A percentile compares a stretch with the other conserved stretches of the same genome.
Evolutionary conservation across 1,284 basidiomycete species (phyloP).

Genomic region (Cryptococcus amylolentus): DNA sequence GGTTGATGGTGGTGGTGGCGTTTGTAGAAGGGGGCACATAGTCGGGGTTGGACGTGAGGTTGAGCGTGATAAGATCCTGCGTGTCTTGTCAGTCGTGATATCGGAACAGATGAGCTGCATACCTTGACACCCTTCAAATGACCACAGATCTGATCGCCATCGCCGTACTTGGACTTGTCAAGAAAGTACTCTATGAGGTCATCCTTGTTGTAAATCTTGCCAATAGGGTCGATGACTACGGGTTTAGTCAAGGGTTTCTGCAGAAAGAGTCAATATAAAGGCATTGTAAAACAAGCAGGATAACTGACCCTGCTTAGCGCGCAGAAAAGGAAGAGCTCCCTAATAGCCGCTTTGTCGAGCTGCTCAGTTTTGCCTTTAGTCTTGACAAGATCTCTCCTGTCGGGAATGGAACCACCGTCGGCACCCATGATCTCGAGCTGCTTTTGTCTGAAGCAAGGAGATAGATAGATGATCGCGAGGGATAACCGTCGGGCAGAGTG

Average conservation of each 20-base stretch:
- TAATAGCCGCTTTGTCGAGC: slow-evolving; percentile 76
- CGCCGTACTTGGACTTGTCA: slow-evolving; percentile 69
- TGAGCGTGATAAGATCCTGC: slow-evolving; percentile 80
- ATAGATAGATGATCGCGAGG: neutral
- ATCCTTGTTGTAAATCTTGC: slow-evolving; percentile 92
- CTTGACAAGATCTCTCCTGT: slow-evolving; percentile 49
- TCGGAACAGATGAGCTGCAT: slow-evolving; percentile 29
- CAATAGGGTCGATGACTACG: slow-evolving; percentile 80
- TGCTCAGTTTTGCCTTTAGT: slow-evolving; percentile 54
- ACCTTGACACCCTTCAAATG: slow-evolving; percentile 86
- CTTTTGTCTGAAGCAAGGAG: neutral
- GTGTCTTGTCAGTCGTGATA: too few relatives aligned
- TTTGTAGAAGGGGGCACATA: slow-evolving; percentile 38
- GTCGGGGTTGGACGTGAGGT: slow-evolving; percentile 67
- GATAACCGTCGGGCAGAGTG: neutral
- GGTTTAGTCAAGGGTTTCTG: slow-evolving; percentile 79
- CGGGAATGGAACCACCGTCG: slow-evolving; percentile 50
- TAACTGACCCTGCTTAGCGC: slow-evolving; percentile 78
- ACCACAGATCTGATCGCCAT: slow-evolving; percentile 77
- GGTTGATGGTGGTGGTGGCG: slow-evolving; percentile 49
- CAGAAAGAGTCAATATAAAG: neutral
- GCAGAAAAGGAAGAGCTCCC: slow-evolving; percentile 85
- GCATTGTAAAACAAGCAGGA: neutral
- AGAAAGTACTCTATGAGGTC: slow-evolving; percentile 81
- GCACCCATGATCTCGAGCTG: slow-evolving; percentile 36